A percentile compares a stretch with the other conserved stretches of the same genome.
Evolutionary conservation across 306 rosid genomes (phyloP).

Genomic region (Ormosia emarginata): DNA sequence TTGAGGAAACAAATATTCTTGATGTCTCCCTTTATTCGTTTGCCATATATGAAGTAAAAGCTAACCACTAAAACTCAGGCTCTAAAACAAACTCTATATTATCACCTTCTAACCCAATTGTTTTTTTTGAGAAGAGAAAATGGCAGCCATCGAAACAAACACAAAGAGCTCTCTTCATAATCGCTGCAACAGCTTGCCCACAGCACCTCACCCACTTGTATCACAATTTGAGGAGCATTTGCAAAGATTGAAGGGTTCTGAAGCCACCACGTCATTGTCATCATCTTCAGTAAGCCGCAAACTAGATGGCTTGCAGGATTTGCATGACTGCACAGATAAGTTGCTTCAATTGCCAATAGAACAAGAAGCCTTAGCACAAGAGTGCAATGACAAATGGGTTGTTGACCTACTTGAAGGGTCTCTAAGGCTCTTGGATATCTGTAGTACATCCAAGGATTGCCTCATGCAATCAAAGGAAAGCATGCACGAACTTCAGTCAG

Average conservation of each 20-base stretch:
- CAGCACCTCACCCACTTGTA: conserved; percentile 26
- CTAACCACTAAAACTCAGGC: conserved; percentile 1
- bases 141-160: conserved; percentile 29
- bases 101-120: neutral
- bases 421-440: conserved; percentile 28
- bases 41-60: conserved; percentile 22
- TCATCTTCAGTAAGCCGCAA: conserved; percentile 23
- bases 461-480: conserved; percentile 30
- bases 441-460: conserved; percentile 5
- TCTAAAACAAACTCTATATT: neutral
- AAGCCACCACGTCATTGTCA: conserved; percentile 22
- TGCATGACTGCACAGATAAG: conserved; percentile 25
- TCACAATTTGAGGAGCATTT: conserved; percentile 33
- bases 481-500: conserved; percentile 22
- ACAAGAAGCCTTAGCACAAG: conserved; percentile 20
- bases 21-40: conserved; percentile 1
- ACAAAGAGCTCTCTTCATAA: conserved; percentile 20
- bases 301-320: conserved; percentile 26
- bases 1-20: conserved; percentile 2
- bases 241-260: conserved; percentile 24
- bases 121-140: conserved; percentile 4
- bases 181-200: conserved; percentile 32
- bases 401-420: conserved; percentile 29
- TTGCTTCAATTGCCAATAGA: conserved; percentile 30
- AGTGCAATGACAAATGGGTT: conserved; percentile 3